phyloP scores from a whole-genome alignment of 2,329 filamentous ascomycete species.

The Lecanicillium sp. region DNA sequence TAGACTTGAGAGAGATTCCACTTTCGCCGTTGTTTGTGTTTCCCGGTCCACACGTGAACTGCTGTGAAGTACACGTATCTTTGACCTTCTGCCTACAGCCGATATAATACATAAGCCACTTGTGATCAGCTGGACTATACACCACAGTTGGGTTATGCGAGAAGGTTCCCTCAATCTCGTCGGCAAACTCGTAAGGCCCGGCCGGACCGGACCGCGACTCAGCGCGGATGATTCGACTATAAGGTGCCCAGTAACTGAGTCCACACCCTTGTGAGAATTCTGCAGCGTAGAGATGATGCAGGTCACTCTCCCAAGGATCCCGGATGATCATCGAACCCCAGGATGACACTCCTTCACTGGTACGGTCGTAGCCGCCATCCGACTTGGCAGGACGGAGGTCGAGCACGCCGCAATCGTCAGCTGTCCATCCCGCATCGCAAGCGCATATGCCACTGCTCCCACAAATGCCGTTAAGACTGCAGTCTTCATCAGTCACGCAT shows the following conservation, averaged over 20 bases:
- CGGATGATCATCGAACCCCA: slow-evolving; percentile 39
- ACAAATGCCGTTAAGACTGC: slow-evolving; percentile 22
- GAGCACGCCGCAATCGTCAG: slow-evolving; percentile 32
- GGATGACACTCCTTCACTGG: slow-evolving; percentile 31
- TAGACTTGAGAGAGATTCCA: slow-evolving; percentile 19
- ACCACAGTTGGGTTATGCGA: slow-evolving; percentile 37
- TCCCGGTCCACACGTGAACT: slow-evolving; percentile 13
- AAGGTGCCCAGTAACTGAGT: slow-evolving; percentile 37
- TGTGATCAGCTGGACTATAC: slow-evolving; percentile 33
- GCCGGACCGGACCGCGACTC: slow-evolving; percentile 33
- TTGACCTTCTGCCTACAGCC: slow-evolving; percentile 18
- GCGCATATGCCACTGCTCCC: slow-evolving; percentile 9
- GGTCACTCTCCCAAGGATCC: slow-evolving; percentile 24
- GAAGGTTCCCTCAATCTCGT: slow-evolving; percentile 32
- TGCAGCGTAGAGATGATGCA: slow-evolving; percentile 37
- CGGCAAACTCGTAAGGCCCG: slow-evolving; percentile 33
- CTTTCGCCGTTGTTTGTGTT: slow-evolving; percentile 15
- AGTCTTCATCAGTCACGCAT: slow-evolving; percentile 18
- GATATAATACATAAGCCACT: slow-evolving; percentile 37
- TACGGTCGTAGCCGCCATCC: slow-evolving; percentile 37
- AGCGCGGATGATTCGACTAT: slow-evolving; percentile 34
- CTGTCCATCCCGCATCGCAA: slow-evolving; percentile 35
- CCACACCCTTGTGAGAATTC: slow-evolving; percentile 38
- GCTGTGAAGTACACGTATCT: slow-evolving; percentile 6
- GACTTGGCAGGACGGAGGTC: slow-evolving; percentile 32